Base-by-base conservation (phyloP, 495 filamentous ascomycete genomes). In the Mytilinidion resinicola region DNA sequence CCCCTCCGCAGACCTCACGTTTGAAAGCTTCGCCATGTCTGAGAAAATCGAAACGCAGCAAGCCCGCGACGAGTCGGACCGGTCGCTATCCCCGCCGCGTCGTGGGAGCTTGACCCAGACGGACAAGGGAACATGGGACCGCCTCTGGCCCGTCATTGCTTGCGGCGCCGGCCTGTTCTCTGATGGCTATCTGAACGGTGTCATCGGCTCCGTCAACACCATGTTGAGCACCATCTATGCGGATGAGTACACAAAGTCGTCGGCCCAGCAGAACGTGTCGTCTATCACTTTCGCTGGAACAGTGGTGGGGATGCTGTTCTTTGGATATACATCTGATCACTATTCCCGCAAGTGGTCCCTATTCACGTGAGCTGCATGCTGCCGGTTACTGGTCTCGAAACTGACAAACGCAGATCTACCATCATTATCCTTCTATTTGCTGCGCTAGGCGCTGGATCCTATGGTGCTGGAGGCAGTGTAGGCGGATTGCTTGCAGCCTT, bases 161-260 rank as follows among this genome's bases (percentile, higher is more conserved):
- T 96, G 90, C 64, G 91, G 91, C 57, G 88, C 91, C 42, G 91
- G 91, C 61, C 76, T 96, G 3, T 95, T 95, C 70, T 90, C 87
- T 15, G 91, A 96, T 70, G 91, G 91, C 11, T 96, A 95, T 69
- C 79, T 95, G 67, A 92, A 95, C 75, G 46, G 46, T 6, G 46
- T 93, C 63, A 95, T 95, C 67, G 89, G 90, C 9, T 83, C 83
- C 30, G 87, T 91, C 55, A 83, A 82, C 67, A 92, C 88, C 20
- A 84, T 89, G 53, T 79, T 91, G 17, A 64, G 61, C 7, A 67
- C 57, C 4, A 75, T 91, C 60, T 92, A 96, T 62, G 73, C 76
- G 21, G 69, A 77, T 4, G 66, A 79, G 39, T 96, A 90, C 72
- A 78, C 62, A 30, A 69, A 75, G 15, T 91, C 89, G 1, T 70